Base-by-base conservation (phyloP, 1,139 yeast genomes). In the Suhomyces yuchorum region DNA sequence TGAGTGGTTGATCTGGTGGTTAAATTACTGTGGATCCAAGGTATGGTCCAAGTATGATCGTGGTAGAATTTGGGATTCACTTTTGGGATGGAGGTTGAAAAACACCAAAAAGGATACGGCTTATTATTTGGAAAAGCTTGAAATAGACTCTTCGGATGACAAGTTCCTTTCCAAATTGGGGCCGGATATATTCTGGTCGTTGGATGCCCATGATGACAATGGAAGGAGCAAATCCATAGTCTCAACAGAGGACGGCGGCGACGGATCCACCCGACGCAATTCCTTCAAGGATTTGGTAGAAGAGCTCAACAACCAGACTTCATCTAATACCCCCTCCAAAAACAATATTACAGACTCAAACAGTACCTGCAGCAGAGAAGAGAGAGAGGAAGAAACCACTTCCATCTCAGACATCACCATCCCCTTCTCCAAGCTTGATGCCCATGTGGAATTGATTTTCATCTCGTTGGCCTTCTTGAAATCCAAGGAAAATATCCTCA, bases 1-100 rank as follows among this genome's bases (percentile, higher is more conserved):
- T 57, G 95, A 87, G 60, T 92, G 97, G 97, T 72, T 91, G 33
- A 77, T 89, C 34, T 92, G 97, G 96, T 92, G 97, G 97, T 73
- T 91, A 54, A 89, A 91, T 61, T 91, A 89, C 77, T 81, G 89
- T 60, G 97, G 97, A n/a, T 81, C 95, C 11, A 87, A 88, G 65
- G 92, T 87, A 8, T 84, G 96, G 82, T 85, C 92, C 45, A 78
- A 85, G 52, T 77, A 78, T 53, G 97, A 90, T 65, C 70, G 97
- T 47, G 97, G 95, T 3, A 75, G 97, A 52, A 76, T 90, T 15
- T 92, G 97, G 97, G 98, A 92, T 69, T 70, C 84, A 57, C 67
- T 91, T 48, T 66, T 92, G 33, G 96, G 97, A 2, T 90, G 93
- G 84, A 78, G 96, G 58, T 71, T 78, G 46, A 69, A 70, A 49